Evolutionary conservation across 768 basidiomycete species (phyloP).

Genomic region (Macrolepiota dolichaula): DNA sequence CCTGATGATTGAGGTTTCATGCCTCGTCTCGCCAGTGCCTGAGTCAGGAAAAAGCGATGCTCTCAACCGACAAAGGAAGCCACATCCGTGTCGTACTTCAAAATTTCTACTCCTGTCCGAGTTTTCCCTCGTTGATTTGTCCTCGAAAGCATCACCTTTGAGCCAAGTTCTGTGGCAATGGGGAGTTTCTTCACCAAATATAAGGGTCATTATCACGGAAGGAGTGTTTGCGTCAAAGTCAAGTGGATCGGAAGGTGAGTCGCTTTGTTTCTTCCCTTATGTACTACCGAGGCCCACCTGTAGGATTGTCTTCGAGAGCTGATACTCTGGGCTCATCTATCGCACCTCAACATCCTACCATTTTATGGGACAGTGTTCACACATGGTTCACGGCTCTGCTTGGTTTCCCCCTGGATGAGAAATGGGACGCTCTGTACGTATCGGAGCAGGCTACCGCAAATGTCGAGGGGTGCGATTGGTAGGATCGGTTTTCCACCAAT

Average conservation of each 20-base stretch:
- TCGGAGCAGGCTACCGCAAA: no score
- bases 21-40: neutral
- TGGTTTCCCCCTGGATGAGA: no score
- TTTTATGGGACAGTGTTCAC: constrained; percentile 46
- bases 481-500: no score
- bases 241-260: neutral
- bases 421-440: no score
- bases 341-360: neutral
- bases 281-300: neutral
- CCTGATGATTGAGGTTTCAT: neutral
- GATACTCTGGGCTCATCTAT: neutral
- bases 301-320: neutral
- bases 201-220: no score
- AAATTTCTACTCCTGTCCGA: neutral
- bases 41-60: neutral
- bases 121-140: neutral
- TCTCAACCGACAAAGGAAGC: neutral
- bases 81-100: neutral
- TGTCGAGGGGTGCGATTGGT: neutral
- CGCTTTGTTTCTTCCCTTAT: neutral
- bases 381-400: no score
- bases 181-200: neutral
- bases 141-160: neutral
- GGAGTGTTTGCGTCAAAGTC: neutral
- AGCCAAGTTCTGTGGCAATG: neutral